Evolutionary conservation across 495 filamentous ascomycete genomes (phyloP), one percentile per base, ranked within the genome.

Genomic region (Peziza echinospora): DNA sequence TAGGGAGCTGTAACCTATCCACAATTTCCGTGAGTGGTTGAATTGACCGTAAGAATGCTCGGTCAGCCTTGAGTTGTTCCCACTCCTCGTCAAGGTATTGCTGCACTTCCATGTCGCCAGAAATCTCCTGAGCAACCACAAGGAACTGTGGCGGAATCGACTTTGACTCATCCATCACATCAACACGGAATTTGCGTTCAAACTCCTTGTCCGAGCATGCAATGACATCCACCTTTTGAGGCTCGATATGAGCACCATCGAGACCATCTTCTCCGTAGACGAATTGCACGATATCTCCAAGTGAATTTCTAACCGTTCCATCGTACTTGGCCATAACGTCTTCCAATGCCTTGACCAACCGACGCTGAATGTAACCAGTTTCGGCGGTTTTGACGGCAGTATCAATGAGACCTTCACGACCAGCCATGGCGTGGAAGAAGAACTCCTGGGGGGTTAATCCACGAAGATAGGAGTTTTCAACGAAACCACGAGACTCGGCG

Each of bases 351-450:
- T 99, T 99, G 58, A 99, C 89, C 28, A 99, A 71, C 64, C 91
- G 82, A 63, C 89, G 83, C 64, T 99, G 89, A 52, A 99, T 96
- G 62, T 99, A 99, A 65, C 89, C 89, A 37, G 89, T 99, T 59
- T 99, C 89, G 26, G 89, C 89, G 49, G 89, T 99, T 71, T 99
- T 99, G 60, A 99, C 89, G 54, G 89, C 89, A 19, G 89, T 99
- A 73, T 99, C 89, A 54, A 99, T 99, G 41, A 99, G 70, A 89
- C 89, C 89, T 64, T 99, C 89, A 66, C 89, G 78, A 81, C 89
- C 89, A 66, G 89, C 89, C 89, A 99, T 99, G 53, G 89, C 89
- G 67, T 99, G 89, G 71, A 99, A 99, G 70, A 93, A 99, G 63
- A 96, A 99, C 55, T 99, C 89, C 1, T 80, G 79, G 1, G 89